Evolutionary conservation across 2,329 filamentous ascomycete genomes (phyloP), one percentile per base, ranked within the genome.

Genomic region (Stagonosporopsis rhizophila): DNA sequence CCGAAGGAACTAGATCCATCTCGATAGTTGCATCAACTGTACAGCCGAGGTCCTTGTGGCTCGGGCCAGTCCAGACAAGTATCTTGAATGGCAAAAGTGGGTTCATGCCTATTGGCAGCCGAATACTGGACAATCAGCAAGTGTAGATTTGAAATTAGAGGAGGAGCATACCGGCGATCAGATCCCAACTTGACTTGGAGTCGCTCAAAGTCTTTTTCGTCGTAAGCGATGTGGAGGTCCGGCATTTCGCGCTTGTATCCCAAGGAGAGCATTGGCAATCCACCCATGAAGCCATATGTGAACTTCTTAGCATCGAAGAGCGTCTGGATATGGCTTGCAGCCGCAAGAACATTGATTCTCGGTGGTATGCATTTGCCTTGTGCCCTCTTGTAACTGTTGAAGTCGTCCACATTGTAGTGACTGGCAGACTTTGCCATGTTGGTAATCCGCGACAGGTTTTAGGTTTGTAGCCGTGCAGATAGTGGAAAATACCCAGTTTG

Each of bases 201-300:
- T 7, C 65, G 65, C 19, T 60, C 52, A 37, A 66, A 74, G 23
- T 74, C 70, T 44, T 57, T 65, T 32, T 69, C 68, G 32, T 74
- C 72, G 39, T 74, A 75, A 1, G 70, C 71, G 28, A 75, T 68
- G 27, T 74, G 70, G 5, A 75, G 56, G 34, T 73, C 70, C 3
- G 63, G 60, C 62, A 71, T 66, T 15, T 69, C 68, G 28, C 72
- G 67, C 17, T 64, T 62, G 19, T 71, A 66, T 3, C 73, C 73
- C 3, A 73, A 44, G 45, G 71, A 74, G 5, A 72, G 58, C 66
- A 75, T 72, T 15, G 69, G 64, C 17, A 75, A 54, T 4, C 69
- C 68, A 23, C 71, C 68, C 52, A 73, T 58, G 28, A 70, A 64
- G 20, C 67, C 70, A 61, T 70, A 74, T 17, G 63, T 65, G 20